phyloP scores from a whole-genome alignment of 306 rosid species.

The Sicyos edulis region DNA sequence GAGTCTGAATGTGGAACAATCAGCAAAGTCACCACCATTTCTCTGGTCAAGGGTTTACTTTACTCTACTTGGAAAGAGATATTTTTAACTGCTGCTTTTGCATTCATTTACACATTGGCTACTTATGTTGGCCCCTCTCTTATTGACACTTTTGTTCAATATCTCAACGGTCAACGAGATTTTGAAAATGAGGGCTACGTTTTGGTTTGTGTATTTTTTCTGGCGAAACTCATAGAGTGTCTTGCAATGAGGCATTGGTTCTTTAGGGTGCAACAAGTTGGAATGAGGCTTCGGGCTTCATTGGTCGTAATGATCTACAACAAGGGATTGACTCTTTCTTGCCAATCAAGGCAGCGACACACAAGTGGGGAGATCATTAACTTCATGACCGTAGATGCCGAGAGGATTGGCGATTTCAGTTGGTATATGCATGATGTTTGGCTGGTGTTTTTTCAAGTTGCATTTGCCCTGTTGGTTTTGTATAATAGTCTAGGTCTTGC shows the following conservation, averaged over 20 bases:
- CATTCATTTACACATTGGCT: slow-evolving; percentile 35
- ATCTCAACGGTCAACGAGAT: slow-evolving; percentile 47
- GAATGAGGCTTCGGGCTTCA: slow-evolving; percentile 50
- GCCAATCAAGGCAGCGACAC: slow-evolving; percentile 47
- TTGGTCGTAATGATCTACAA: slow-evolving; percentile 53
- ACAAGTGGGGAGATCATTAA: slow-evolving; percentile 73
- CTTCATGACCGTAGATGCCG: slow-evolving; percentile 83
- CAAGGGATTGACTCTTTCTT: slow-evolving; percentile 60
- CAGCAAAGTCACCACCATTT: slow-evolving; percentile 40
- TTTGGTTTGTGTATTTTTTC: slow-evolving; percentile 47
- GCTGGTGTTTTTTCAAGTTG: slow-evolving; percentile 57
- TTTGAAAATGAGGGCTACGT: slow-evolving; percentile 49
- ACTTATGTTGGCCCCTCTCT: slow-evolving; percentile 82
- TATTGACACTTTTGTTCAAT: slow-evolving; percentile 62
- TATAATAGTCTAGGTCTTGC: slow-evolving; percentile 73
- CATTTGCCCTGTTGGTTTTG: slow-evolving; percentile 55
- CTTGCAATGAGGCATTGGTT: slow-evolving; percentile 53
- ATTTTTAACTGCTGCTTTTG: slow-evolving; percentile 38
- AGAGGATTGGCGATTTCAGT: slow-evolving; percentile 52
- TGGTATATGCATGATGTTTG: slow-evolving; percentile 70
- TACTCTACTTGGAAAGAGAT: slow-evolving; percentile 52
- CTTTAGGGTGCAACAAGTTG: slow-evolving; percentile 52
- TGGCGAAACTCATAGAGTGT: slow-evolving; percentile 67
- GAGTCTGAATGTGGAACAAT: slow-evolving; percentile 38
- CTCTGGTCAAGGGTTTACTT: slow-evolving; percentile 45